Evolutionary conservation across 164 flowering plant genomes (phyloP).

Genomic region (Magnolia changhungtana): DNA sequence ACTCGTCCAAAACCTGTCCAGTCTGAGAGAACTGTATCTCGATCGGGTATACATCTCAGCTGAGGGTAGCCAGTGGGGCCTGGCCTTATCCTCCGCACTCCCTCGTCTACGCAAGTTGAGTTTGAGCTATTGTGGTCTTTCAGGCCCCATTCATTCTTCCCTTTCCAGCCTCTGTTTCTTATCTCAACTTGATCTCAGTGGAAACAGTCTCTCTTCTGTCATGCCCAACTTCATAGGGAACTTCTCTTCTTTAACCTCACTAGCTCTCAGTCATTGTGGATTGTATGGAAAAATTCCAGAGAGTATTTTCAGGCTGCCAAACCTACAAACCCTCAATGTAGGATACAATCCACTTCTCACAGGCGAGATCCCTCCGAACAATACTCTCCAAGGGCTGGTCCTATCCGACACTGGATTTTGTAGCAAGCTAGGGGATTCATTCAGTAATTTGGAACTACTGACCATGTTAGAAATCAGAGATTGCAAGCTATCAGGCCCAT

Average conservation of each 20-base stretch:
- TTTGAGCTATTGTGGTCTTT: constrained; percentile 2
- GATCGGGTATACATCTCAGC: constrained; percentile 14
- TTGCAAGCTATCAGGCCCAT: neutral
- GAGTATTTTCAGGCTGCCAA: constrained; percentile 22
- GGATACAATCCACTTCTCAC: constrained; percentile 19
- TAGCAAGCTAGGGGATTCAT: neutral
- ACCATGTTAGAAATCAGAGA: neutral
- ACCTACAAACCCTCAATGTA: constrained; percentile 23
- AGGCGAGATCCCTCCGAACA: constrained; percentile 9
- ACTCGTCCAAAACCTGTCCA: constrained; percentile 25
- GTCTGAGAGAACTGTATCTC: constrained; percentile 21
- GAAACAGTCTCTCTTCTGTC: constrained; percentile 18
- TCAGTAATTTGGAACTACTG: neutral
- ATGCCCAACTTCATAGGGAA: constrained; percentile 23
- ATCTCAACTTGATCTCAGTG: constrained; percentile 8
- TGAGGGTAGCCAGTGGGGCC: constrained; percentile 31
- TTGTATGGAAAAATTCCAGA: constrained; percentile 29
- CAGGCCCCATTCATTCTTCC: constrained; percentile 35
- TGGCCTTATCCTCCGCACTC: constrained; percentile 28
- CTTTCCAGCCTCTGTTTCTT: constrained; percentile 19
- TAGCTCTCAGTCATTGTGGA: constrained; percentile 16
- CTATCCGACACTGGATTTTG: neutral
- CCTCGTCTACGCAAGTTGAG: constrained; percentile 28
- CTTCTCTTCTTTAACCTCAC: constrained; percentile 20
- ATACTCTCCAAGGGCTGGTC: neutral